Evolutionary conservation across 257 asterid genomes (phyloP), one percentile per base, ranked within the genome.

Genomic region (Pogostemon cablin): DNA sequence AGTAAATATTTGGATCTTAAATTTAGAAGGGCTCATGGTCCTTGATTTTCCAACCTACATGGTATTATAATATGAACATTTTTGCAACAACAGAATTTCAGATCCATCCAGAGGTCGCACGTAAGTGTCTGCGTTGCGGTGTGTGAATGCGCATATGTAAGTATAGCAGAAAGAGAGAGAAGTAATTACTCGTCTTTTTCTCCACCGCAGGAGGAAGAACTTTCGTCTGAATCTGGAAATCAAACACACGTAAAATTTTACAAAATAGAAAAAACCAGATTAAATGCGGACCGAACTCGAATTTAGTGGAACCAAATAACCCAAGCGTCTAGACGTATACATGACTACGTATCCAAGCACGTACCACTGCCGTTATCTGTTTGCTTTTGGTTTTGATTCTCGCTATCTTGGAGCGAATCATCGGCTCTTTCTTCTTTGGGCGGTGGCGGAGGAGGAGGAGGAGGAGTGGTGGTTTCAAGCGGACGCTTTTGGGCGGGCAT

Each of bases 401-500:
- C 88, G 72, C 80, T 72, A 72, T 65, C 78, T 77, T 71, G 82
- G 48, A 59, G 81, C 81, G 80, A 81, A 75, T 83, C 93, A 56
- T 81, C 90, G 67, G 75, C 75, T 15, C 70, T 68, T 46, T 81
- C 86, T 42, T 73, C 92, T 41, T 81, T 85, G 49, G 44, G 75
- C 77, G 74, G 80, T 9, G 83, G 78, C 39, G 84, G 73, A 42
- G 85, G 83, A 15, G 80, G 69, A 70, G 87, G 77, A 37, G 95
- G 87, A n/a, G 90, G 78, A 69, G 82, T 50, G 39, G 81, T 6
- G 67, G 80, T 71, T 40, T 84, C 87, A 75, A 77, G 78, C 34
- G 85, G 68, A 12, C 89, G 95, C 86, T 86, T 92, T 44, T 83
- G 90, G 0, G 89, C 84, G 60, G 96, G 96, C 97, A 91, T 88